phyloP scores from a whole-genome alignment of 192 early-diverging fungal species.

The Coemansia aciculifera region DNA sequence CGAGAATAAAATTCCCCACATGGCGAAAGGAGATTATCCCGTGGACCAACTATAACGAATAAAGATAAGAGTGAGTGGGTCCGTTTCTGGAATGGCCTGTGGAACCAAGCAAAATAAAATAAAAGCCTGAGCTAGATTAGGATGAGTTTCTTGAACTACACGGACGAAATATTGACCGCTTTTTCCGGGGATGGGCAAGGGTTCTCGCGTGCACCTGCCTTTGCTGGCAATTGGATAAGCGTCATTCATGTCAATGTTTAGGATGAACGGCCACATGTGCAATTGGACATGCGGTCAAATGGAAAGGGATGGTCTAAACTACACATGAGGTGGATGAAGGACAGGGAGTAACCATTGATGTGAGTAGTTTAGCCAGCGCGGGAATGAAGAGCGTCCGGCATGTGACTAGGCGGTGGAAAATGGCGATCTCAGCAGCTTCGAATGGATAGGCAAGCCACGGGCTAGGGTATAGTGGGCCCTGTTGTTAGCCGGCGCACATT shows the following conservation, averaged over 20 bases:
- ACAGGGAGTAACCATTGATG: not conserved
- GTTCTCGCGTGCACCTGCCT: constrained; percentile 3
- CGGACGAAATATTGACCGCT: not conserved
- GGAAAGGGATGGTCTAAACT: not conserved
- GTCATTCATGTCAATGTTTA: not conserved
- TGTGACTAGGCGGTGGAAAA: not conserved
- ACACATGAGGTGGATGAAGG: not conserved
- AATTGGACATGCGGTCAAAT: not conserved
- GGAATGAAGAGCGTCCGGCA: not conserved
- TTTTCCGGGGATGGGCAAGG: not conserved
- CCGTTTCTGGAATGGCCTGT: constrained; percentile 2
- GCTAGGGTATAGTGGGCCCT: constrained; percentile 7
- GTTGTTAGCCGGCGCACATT: not conserved
- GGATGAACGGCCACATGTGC: not conserved
- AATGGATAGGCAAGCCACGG: constrained; percentile 5
- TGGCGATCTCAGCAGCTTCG: not conserved
- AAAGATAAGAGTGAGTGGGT: not conserved
- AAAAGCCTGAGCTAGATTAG: not conserved
- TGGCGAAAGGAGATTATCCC: not conserved
- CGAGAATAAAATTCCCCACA: not conserved
- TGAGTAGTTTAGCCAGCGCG: not conserved
- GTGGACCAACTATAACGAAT: not conserved
- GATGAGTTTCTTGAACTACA: not conserved
- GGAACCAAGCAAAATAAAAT: not conserved
- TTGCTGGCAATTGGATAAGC: not conserved